A percentile compares a stretch with the other conserved stretches of the same genome.
These are phyloP conservation scores for Mucor saturninus DNA, from an alignment of 371 early-diverging fungal species.

Conservation along the genomic window DNA sequence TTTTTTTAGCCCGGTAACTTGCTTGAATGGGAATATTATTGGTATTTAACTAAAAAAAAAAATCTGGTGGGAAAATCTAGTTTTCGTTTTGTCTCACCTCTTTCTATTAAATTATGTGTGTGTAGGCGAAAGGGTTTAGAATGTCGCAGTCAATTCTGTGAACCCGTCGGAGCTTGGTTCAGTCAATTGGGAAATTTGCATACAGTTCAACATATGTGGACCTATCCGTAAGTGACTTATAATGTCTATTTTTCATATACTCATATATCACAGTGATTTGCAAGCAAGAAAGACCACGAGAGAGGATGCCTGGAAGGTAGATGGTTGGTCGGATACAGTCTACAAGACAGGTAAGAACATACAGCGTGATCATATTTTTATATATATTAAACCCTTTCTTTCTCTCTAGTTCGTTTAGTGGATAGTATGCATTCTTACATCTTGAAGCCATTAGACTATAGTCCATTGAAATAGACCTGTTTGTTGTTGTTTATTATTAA, in stretches of 20 bases:
- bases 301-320: slow-evolving; percentile 91
- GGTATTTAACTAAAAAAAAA: slow-evolving; percentile 37
- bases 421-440: slow-evolving; percentile 86
- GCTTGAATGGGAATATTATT: slow-evolving; percentile 93
- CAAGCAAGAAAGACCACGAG: slow-evolving; percentile 87
- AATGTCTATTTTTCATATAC: not conserved
- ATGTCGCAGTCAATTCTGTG: slow-evolving; percentile 83
- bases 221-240: slow-evolving; percentile 83
- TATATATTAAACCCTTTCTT: not conserved
- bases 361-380: not conserved
- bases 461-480: slow-evolving; percentile 68
- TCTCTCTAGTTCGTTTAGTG: slow-evolving; percentile 72
- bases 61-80: not conserved
- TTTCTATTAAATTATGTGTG: not conserved
- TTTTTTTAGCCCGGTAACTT: slow-evolving; percentile 77
- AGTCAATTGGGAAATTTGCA: slow-evolving; percentile 88
- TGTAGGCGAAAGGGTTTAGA: slow-evolving; percentile 79
- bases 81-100: too few relatives aligned
- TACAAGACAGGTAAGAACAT: slow-evolving; percentile 75
- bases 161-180: slow-evolving; percentile 96
- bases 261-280: slow-evolving; percentile 59
- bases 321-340: slow-evolving; percentile 94
- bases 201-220: slow-evolving; percentile 94
- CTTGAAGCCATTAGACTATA: slow-evolving; percentile 79
- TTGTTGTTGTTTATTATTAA: not conserved